Evolutionary conservation across 2,329 filamentous ascomycete species (phyloP).

Genomic region (Microdochium paspali): DNA sequence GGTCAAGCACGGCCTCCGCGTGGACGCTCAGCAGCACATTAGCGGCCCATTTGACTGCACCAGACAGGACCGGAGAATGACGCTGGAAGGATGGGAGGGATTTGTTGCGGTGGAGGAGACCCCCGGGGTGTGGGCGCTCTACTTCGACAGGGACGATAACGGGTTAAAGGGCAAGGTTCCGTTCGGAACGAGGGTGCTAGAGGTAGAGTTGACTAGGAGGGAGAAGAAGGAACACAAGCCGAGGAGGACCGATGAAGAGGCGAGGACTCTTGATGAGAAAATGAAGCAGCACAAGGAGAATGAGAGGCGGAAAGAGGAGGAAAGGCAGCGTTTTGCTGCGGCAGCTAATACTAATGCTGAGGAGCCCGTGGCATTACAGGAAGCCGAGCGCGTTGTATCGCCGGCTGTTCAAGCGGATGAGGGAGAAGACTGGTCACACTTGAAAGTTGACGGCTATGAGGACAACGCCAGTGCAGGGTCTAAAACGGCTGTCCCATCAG

Average conservation of each 20-base stretch:
- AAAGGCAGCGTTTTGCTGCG: conserved; percentile 8
- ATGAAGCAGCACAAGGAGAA: conserved; percentile 18
- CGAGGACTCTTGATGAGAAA: conserved; percentile 18
- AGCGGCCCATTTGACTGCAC: conserved; percentile 43
- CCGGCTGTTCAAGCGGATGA: not conserved
- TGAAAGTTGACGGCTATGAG: not conserved
- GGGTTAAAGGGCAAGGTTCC: conserved; percentile 32
- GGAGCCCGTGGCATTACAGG: not conserved
- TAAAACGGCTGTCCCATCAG: not conserved
- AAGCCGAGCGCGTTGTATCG: not conserved
- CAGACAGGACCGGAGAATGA: conserved; percentile 39
- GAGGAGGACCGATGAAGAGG: conserved; percentile 10
- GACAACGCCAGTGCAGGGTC: not conserved
- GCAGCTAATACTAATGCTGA: conserved; percentile 1
- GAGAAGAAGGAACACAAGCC: conserved; percentile 35
- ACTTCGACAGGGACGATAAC: conserved; percentile 37
- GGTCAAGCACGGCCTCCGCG: conserved; percentile 34
- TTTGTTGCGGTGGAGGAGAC: conserved; percentile 37
- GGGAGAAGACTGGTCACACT: not conserved
- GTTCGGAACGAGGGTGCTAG: conserved; percentile 38
- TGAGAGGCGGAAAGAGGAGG: conserved; percentile 11
- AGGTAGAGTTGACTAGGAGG: conserved; percentile 42
- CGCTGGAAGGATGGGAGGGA: conserved; percentile 37
- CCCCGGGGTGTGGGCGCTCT: conserved; percentile 32
- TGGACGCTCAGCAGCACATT: conserved; percentile 29